These are phyloP conservation scores for Kazachstania kunashirensis DNA, from an alignment of 805 yeast species.

Conservation along the genomic window DNA sequence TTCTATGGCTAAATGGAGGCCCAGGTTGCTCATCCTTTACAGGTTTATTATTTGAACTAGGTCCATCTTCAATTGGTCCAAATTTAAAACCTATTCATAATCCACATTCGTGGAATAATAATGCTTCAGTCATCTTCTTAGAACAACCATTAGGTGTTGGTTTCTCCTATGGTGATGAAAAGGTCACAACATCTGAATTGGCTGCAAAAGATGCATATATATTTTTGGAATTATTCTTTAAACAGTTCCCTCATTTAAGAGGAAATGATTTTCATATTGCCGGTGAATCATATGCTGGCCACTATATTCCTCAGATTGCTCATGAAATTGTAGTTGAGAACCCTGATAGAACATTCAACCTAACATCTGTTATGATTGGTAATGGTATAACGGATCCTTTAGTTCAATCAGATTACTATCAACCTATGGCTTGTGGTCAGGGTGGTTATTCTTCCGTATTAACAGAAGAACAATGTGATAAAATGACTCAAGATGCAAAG, in stretches of 20 bases:
- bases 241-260: slow-evolving; percentile 66
- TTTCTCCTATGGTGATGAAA: slow-evolving; percentile 61
- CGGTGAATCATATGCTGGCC: slow-evolving; percentile 82
- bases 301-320: slow-evolving; percentile 66
- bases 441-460: slow-evolving; percentile 78
- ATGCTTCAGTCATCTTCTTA: slow-evolving; percentile 81
- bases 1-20: slow-evolving; percentile 89
- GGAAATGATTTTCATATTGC: slow-evolving; percentile 61
- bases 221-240: slow-evolving; percentile 74
- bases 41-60: slow-evolving; percentile 84
- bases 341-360: slow-evolving; percentile 47
- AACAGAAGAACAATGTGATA: slow-evolving; percentile 56
- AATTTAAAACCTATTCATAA: slow-evolving; percentile 62
- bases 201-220: slow-evolving; percentile 86
- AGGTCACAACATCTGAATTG: slow-evolving; percentile 60
- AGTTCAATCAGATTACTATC: slow-evolving; percentile 66
- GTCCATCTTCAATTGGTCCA: slow-evolving; percentile 68
- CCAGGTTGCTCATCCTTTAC: slow-evolving; percentile 93
- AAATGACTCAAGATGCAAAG: slow-evolving; percentile 52
- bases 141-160: slow-evolving; percentile 96
- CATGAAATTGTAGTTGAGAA: slow-evolving; percentile 37
- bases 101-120: slow-evolving; percentile 83
- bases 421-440: slow-evolving; percentile 90
- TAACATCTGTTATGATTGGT: slow-evolving; percentile 78
- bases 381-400: slow-evolving; percentile 86